Evolutionary conservation across 2,329 filamentous ascomycete genomes (phyloP).

Genomic region (Nemania sp.): DNA sequence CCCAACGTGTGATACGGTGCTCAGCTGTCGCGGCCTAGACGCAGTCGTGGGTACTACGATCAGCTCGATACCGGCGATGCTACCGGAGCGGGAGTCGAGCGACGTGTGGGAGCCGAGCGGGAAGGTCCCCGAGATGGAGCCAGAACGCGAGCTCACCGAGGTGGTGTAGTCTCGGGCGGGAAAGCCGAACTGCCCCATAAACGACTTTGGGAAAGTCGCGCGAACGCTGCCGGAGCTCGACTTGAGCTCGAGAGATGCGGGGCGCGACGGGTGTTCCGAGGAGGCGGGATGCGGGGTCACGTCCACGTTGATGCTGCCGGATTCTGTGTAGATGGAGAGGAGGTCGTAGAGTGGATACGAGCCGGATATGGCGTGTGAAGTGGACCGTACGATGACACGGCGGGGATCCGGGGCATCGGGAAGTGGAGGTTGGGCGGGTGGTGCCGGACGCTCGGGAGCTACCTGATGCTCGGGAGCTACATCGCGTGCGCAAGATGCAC

Average conservation of each 20-base stretch:
- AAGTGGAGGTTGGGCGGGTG: background rate
- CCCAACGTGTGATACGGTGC: background rate
- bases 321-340: slow-evolving; percentile 15
- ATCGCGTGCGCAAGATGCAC: background rate
- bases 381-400: slow-evolving; percentile 1
- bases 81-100: slow-evolving; percentile 3
- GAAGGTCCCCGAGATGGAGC: slow-evolving; percentile 11
- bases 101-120: slow-evolving; percentile 9
- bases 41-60: background rate
- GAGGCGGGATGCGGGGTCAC: slow-evolving; percentile 7
- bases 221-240: background rate
- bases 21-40: background rate
- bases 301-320: slow-evolving; percentile 8
- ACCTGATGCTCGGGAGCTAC: background rate
- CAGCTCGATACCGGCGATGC: background rate
- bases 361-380: slow-evolving; percentile 5
- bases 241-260: background rate
- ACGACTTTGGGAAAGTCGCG: background rate
- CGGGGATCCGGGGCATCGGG: slow-evolving; percentile 1
- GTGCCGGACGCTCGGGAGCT: background rate
- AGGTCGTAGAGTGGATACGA: slow-evolving; percentile 19
- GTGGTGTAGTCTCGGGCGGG: slow-evolving; percentile 11
- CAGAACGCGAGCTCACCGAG: background rate
- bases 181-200: background rate
- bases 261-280: background rate